A percentile compares a stretch with the other conserved stretches of the same genome.
phyloP scores from a whole-genome alignment of 2,329 filamentous ascomycete genomes.

The Colletotrichum sidae region DNA sequence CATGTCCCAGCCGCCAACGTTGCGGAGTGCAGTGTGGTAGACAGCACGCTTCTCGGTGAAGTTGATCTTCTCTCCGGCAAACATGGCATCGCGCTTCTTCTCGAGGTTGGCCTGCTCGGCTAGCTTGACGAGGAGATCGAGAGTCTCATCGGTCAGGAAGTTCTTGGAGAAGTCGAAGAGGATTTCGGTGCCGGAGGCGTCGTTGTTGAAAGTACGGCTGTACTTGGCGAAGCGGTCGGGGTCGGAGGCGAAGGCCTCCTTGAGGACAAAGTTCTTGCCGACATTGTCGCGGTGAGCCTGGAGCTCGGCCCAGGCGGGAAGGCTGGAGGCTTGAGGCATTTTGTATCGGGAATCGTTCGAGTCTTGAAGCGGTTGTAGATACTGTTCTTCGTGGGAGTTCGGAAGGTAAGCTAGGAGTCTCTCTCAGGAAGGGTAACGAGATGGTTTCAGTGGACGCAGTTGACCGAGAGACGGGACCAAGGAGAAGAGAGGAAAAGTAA shows the following conservation, averaged over 20 bases:
- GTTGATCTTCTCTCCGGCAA: slow-evolving; percentile 98
- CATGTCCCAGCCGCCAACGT: slow-evolving; percentile 84
- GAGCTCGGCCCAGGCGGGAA: slow-evolving; percentile 89
- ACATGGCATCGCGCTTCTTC: slow-evolving; percentile 97
- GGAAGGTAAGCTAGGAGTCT: slow-evolving; percentile 14
- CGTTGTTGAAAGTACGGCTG: slow-evolving; percentile 83
- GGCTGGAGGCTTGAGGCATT: slow-evolving; percentile 87
- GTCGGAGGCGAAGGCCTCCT: slow-evolving; percentile 92
- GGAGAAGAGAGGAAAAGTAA: background rate
- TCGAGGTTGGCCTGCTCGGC: slow-evolving; percentile 92
- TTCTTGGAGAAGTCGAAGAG: slow-evolving; percentile 99
- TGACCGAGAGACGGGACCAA: slow-evolving; percentile 4
- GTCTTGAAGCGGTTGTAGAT: no score
- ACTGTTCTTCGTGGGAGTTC: background rate
- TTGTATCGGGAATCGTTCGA: slow-evolving; percentile 41
- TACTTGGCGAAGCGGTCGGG: slow-evolving; percentile 91
- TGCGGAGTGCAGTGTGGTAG: slow-evolving; percentile 94
- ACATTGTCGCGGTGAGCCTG: slow-evolving; percentile 89
- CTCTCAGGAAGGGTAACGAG: background rate
- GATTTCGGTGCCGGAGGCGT: slow-evolving; percentile 84
- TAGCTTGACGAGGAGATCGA: slow-evolving; percentile 87
- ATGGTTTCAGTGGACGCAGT: slow-evolving; percentile 6
- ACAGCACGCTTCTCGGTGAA: slow-evolving; percentile 97
- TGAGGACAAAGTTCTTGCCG: slow-evolving; percentile 90
- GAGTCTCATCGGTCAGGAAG: slow-evolving; percentile 93